A percentile compares a stretch with the other conserved stretches of the same genome.
Evolutionary conservation across 768 basidiomycete species (phyloP).

Genomic region (Rhizopogon rudus): DNA sequence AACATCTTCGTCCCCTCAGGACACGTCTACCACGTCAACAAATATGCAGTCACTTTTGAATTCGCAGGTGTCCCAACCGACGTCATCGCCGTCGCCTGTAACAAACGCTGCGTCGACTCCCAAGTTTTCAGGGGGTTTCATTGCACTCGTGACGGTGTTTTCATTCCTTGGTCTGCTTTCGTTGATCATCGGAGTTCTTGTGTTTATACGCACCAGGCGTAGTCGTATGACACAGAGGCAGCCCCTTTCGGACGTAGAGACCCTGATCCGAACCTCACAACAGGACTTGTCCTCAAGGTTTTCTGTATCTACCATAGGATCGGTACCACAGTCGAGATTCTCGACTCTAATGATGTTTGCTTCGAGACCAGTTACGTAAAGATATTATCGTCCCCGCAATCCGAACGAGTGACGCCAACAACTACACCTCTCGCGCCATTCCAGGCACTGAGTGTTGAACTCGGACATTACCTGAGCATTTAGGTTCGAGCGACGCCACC

Average conservation of each 20-base stretch:
- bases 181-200: slow-evolving; percentile 9
- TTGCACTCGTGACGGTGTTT: slow-evolving; percentile 12
- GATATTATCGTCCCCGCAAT: slow-evolving; percentile 2
- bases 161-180: slow-evolving; percentile 13
- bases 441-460: not conserved
- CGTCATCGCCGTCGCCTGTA: not conserved
- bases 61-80: not conserved
- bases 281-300: not conserved
- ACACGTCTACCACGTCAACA: not conserved
- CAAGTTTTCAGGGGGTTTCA: slow-evolving; percentile 6
- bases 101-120: slow-evolving; percentile 1
- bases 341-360: not conserved
- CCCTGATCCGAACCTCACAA: not conserved
- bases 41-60: not conserved
- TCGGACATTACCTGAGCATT: too few species aligned
- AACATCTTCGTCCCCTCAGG: not conserved
- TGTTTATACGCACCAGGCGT: slow-evolving; percentile 11
- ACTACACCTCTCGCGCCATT: not conserved
- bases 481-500: too few species aligned
- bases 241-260: not conserved
- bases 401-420: slow-evolving; percentile 6
- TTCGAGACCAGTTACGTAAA: not conserved
- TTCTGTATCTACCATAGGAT: slow-evolving; percentile 1
- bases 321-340: not conserved
- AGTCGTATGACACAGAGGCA: slow-evolving; percentile 1